These are phyloP conservation scores for Thelonectria blattea DNA, from an alignment of 2,329 filamentous ascomycete species.

Conservation along the genomic window DNA sequence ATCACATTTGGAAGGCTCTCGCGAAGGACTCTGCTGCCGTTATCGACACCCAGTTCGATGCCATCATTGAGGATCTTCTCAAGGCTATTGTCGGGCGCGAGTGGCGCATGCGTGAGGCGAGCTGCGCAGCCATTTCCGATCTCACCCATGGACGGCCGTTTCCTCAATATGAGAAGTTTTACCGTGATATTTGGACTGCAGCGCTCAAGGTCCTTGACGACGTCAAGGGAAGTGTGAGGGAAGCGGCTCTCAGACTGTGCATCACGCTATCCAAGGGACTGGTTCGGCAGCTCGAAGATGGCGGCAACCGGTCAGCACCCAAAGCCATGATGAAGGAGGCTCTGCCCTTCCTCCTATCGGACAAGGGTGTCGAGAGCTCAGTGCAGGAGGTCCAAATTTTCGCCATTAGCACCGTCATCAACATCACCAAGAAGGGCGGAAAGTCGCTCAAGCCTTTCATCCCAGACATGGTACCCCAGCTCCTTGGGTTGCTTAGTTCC, in stretches of 20 bases:
- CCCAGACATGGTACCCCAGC: slow-evolving; percentile 78
- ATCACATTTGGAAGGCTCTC: slow-evolving; percentile 95
- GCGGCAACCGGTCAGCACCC: slow-evolving; percentile 72
- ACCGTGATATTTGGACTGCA: slow-evolving; percentile 82
- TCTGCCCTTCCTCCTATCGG: slow-evolving; percentile 87
- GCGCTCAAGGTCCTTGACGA: slow-evolving; percentile 94
- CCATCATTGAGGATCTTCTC: slow-evolving; percentile 86
- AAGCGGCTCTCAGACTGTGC: slow-evolving; percentile 81
- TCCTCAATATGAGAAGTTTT: slow-evolving; percentile 80
- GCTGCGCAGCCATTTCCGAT: slow-evolving; percentile 87
- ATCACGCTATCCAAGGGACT: slow-evolving; percentile 84
- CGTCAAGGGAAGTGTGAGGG: slow-evolving; percentile 88
- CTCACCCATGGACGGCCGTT: slow-evolving; percentile 82
- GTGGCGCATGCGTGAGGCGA: slow-evolving; percentile 92
- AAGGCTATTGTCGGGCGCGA: slow-evolving; percentile 87
- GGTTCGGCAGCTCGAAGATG: slow-evolving; percentile 83
- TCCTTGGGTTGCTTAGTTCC: slow-evolving; percentile 82
- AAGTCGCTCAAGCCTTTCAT: slow-evolving; percentile 80
- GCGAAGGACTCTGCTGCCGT: slow-evolving; percentile 84
- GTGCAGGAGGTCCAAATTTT: slow-evolving; percentile 88
- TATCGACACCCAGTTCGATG: slow-evolving; percentile 82
- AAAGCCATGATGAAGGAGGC: slow-evolving; percentile 84
- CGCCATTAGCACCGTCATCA: slow-evolving; percentile 80
- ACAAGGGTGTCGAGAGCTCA: slow-evolving; percentile 86
- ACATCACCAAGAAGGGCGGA: slow-evolving; percentile 90